Percentiles rank a stretch among this genome's conserved stretches.
Conservation (phyloP, 345 rosid genomes). For the Citrus australasica region DNA sequence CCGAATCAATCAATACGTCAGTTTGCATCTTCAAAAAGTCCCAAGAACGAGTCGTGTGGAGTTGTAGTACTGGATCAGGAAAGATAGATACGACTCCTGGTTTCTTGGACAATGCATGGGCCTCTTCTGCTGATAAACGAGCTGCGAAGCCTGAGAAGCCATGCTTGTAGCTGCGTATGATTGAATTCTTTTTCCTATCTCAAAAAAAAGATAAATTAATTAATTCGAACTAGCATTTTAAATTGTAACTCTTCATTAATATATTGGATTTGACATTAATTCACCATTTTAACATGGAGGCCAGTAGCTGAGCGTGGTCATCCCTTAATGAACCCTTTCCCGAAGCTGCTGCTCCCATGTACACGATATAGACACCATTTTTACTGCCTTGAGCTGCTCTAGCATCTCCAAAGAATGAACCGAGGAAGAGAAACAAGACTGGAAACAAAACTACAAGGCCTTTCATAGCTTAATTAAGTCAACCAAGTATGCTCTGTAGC, state of each 20-base stretch:
- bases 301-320: conserved; percentile 44
- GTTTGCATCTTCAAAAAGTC: conserved; percentile 75
- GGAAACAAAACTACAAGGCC: conserved; percentile 11
- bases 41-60: conserved; percentile 95
- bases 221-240: no score
- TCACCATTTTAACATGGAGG: conserved; percentile 43
- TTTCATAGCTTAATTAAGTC: conserved; percentile 33
- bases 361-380: conserved; percentile 58
- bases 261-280: not conserved
- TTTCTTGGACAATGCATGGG: conserved; percentile 41
- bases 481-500: not conserved
- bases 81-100: conserved; percentile 72
- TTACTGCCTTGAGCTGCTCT: conserved; percentile 22
- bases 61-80: conserved; percentile 54
- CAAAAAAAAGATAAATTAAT: not conserved
- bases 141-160: conserved; percentile 87
- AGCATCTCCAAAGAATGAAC: conserved; percentile 13
- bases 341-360: conserved; percentile 61
- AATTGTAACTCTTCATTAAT: no score
- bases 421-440: conserved; percentile 15
- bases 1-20: conserved; percentile 38
- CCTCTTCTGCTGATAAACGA: conserved; percentile 66
- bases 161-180: conserved; percentile 46
- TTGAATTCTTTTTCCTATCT: conserved; percentile 43
- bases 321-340: conserved; percentile 25